These are phyloP conservation scores for Arthrocladium fulminans DNA, from an alignment of 2,329 filamentous ascomycete genomes.

Conservation along the genomic window DNA sequence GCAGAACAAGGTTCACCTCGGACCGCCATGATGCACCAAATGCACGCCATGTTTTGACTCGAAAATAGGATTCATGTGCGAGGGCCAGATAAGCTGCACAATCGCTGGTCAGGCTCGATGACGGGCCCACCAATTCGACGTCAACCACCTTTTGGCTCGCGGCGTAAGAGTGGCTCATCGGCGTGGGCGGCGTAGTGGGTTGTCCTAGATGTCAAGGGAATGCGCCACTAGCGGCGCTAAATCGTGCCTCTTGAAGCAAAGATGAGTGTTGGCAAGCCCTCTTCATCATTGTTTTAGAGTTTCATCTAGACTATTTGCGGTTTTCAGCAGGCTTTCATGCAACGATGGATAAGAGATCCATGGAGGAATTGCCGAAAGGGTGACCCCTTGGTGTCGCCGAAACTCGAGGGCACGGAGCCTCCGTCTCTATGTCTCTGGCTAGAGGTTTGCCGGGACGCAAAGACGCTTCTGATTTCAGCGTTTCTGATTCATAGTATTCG, in stretches of 20 bases:
- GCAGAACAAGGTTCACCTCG: neutral
- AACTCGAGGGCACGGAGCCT: too few relatives aligned
- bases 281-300: neutral
- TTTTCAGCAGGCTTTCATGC: too few relatives aligned
- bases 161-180: neutral
- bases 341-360: too few relatives aligned
- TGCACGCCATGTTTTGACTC: slow-evolving; percentile 3
- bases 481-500: too few relatives aligned
- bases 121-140: neutral
- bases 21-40: neutral
- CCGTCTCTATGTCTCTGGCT: too few relatives aligned
- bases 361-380: too few relatives aligned
- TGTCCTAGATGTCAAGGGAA: neutral
- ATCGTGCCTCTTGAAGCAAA: neutral
- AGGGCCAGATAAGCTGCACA: neutral
- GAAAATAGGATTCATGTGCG: neutral
- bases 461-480: too few relatives aligned
- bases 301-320: neutral
- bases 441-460: too few relatives aligned
- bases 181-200: slow-evolving; percentile 2
- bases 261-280: neutral
- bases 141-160: neutral
- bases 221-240: neutral
- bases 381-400: too few relatives aligned
- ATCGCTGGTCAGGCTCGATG: neutral